A percentile compares a stretch with the other conserved stretches of the same genome.
These are phyloP conservation scores for Dinochytrium kinnereticum DNA, from an alignment of 371 early-diverging fungal species.

Conservation along the genomic window DNA sequence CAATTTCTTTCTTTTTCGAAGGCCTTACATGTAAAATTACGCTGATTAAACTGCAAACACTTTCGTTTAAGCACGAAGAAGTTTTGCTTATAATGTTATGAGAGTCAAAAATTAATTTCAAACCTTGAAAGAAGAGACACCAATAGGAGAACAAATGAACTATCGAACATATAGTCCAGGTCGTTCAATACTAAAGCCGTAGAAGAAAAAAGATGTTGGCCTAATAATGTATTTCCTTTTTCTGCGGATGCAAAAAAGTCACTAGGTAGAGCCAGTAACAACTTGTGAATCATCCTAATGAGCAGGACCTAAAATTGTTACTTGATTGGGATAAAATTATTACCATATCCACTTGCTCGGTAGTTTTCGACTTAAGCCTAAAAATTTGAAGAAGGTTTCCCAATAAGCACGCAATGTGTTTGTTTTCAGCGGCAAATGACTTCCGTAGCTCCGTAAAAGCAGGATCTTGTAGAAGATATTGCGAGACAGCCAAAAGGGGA, in stretches of 20 bases:
- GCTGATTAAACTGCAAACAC: constrained; percentile 56
- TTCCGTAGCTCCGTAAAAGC: background rate
- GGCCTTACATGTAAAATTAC: constrained; percentile 68
- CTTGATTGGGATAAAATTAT: background rate
- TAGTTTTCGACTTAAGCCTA: background rate
- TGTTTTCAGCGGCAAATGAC: background rate
- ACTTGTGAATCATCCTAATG: background rate
- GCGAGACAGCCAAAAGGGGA: background rate
- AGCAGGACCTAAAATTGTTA: background rate
- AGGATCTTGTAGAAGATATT: background rate
- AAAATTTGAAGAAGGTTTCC: background rate
- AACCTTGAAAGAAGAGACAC: background rate
- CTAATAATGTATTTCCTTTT: too few species aligned
- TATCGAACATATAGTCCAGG: background rate
- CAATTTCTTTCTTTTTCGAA: constrained; percentile 57
- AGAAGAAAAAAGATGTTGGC: too few species aligned
- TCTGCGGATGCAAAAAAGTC: background rate
- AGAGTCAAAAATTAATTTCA: background rate
- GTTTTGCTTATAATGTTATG: background rate
- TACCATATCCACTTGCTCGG: background rate
- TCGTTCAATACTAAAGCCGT: background rate
- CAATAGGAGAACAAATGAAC: background rate
- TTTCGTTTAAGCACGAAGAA: background rate
- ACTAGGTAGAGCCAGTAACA: background rate
- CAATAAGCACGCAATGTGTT: background rate